Base-by-base conservation (phyloP, 2,329 filamentous ascomycete genomes). In the Corynespora cassiicola region DNA sequence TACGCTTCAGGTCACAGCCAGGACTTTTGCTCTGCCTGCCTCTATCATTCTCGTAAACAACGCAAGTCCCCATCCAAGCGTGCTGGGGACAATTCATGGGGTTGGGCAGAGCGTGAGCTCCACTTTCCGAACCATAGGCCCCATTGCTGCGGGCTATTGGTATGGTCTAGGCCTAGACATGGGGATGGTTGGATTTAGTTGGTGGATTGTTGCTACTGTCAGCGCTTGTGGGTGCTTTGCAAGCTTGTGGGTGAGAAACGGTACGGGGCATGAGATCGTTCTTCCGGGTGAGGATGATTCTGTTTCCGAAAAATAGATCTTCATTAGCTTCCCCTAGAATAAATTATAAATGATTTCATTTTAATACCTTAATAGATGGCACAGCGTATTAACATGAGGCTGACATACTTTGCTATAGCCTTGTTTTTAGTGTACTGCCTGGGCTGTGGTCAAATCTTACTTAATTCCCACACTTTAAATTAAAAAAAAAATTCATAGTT, bases 1-100 rank as follows among this genome's bases (percentile, higher is more conserved):
- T 2, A 74, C 81, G 11, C 62, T 90, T 7, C 87, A 91, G 59
- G 87, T 90, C 11, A 74, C 85, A 4, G 87, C 84, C 0, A 77
- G 87, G 18, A 92, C 88, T 0, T 89, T 91, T 54, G 74, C 77
- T 0, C 61, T 84, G 0, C 80, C 80, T 0, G 78, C 79, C 0
- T 70, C 68, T 4, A 79, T 81, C 12, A 80, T 83, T 25, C 58
- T 84, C 1, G 68, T 83, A 8, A 83, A 83, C 49, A 83, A 84
- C 48, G 76, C 72, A 39, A 76, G 77, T 1, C 77, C 80, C 0
- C 75, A 82, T 49, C 74, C 77, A 0, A 72, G 65, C 17, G 74
- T 83, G 1, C 59, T 84, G 6, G 80, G 77, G 0, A 83, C 79
- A 0, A 73, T 84, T 2, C 80, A 84, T 43, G 81, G 81, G 0